Conservation (phyloP, 345 rosid genomes). For the Bruguiera gymnorhiza region DNA sequence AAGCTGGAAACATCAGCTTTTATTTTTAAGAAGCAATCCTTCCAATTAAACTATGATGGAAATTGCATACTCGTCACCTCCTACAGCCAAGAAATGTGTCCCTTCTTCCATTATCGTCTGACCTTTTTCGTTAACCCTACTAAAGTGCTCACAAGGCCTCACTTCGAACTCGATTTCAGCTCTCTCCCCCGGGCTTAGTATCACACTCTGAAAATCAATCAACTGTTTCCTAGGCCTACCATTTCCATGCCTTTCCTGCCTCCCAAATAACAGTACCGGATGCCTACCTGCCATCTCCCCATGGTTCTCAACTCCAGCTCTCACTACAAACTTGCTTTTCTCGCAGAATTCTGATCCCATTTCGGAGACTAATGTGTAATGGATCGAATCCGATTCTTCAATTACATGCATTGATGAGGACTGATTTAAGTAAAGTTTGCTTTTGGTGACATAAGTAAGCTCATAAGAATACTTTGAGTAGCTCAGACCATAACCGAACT, state of each 20-base stretch:
- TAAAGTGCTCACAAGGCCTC: slow-evolving; percentile 59
- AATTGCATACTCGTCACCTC: slow-evolving; percentile 51
- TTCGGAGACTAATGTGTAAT: slow-evolving; percentile 41
- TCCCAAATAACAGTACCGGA: slow-evolving; percentile 56
- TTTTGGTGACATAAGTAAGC: slow-evolving; percentile 28
- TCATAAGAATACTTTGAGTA: slow-evolving; percentile 56
- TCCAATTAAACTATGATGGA: slow-evolving; percentile 33
- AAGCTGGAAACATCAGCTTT: not conserved
- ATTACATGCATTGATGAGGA: slow-evolving; percentile 16
- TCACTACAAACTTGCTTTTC: slow-evolving; percentile 34
- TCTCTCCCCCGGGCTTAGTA: slow-evolving; percentile 45
- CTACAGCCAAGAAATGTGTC: slow-evolving; percentile 57
- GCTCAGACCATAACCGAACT: slow-evolving; percentile 79
- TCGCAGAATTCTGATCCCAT: slow-evolving; percentile 45
- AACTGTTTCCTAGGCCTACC: slow-evolving; percentile 63
- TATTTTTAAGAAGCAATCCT: not conserved
- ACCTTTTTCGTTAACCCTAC: slow-evolving; percentile 63
- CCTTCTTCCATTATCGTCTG: slow-evolving; percentile 74
- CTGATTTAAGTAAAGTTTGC: slow-evolving; percentile 40
- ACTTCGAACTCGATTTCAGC: slow-evolving; percentile 53
- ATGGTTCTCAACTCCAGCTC: slow-evolving; percentile 47
- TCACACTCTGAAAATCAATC: slow-evolving; percentile 65
- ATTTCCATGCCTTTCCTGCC: slow-evolving; percentile 45
- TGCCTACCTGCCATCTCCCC: slow-evolving; percentile 71
- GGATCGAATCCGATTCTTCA: slow-evolving; percentile 23